Evolutionary conservation across 2,329 filamentous ascomycete genomes (phyloP).

Genomic region (Penicillium sp.): DNA sequence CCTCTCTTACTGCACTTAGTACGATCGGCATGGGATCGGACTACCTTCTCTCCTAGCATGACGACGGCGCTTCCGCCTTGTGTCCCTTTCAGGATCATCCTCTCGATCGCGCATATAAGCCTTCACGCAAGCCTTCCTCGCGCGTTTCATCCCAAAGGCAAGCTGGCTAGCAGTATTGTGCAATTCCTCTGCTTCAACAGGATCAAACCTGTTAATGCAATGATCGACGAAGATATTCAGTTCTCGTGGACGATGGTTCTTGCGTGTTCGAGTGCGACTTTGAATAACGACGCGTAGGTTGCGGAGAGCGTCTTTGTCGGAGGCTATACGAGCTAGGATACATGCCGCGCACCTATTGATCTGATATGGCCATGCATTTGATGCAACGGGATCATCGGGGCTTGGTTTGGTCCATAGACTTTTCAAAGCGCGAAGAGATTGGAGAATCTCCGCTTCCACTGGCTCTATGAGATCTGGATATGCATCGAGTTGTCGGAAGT

Average conservation of each 20-base stretch:
- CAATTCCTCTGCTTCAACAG: slow-evolving; percentile 10
- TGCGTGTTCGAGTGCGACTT: slow-evolving; percentile 36
- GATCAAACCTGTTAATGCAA: slow-evolving; percentile 28
- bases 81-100: neutral
- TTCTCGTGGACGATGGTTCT: slow-evolving; percentile 27
- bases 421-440: slow-evolving; percentile 31
- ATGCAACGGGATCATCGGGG: neutral
- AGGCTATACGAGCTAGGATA: slow-evolving; percentile 39
- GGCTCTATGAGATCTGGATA: slow-evolving; percentile 22
- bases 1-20: neutral
- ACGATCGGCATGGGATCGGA: neutral
- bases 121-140: slow-evolving; percentile 25
- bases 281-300: slow-evolving; percentile 37
- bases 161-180: slow-evolving; percentile 22
- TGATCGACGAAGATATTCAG: slow-evolving; percentile 37
- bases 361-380: slow-evolving; percentile 32
- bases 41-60: neutral
- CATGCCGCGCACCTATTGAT: slow-evolving; percentile 43
- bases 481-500: slow-evolving; percentile 26
- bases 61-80: neutral
- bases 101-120: slow-evolving; percentile 9
- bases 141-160: slow-evolving; percentile 27
- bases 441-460: slow-evolving; percentile 22
- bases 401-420: slow-evolving; percentile 38
- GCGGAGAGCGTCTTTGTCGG: slow-evolving; percentile 30